phyloP scores from a whole-genome alignment of 768 basidiomycete species.

The Hericium coralloides region DNA sequence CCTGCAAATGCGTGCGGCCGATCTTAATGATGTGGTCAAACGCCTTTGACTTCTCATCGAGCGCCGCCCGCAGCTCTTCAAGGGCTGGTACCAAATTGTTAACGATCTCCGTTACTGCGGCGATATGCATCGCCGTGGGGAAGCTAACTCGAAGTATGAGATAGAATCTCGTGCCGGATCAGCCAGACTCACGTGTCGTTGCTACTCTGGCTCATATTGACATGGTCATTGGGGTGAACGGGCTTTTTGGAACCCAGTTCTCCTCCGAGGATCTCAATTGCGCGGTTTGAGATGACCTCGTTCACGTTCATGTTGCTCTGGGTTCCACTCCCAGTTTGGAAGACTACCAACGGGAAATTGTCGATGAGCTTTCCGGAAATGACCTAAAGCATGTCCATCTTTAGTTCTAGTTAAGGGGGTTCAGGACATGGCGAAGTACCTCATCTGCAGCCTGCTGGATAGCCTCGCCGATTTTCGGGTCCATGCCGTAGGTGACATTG shows the following conservation, averaged over 20 bases:
- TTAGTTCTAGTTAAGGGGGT: not conserved
- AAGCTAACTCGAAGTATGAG: conserved; percentile 47
- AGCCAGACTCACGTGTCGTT: conserved; percentile 73
- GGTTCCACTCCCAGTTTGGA: conserved; percentile 98
- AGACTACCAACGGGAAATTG: conserved; percentile 97
- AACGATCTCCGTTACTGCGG: conserved; percentile 85
- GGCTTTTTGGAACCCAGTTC: conserved; percentile 93
- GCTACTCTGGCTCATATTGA: conserved; percentile 98
- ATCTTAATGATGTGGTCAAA: conserved; percentile 97
- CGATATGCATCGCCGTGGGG: conserved; percentile 98
- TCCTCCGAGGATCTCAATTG: conserved; percentile 94
- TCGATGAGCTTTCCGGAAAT: conserved; percentile 91
- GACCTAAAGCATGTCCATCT: conserved; percentile 43
- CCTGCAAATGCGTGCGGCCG: conserved; percentile 93
- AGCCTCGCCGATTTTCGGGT: conserved; percentile 77
- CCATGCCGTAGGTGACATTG: conserved; percentile 85
- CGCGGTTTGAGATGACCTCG: conserved; percentile 98
- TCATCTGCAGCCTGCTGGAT: conserved; percentile 94
- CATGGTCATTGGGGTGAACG: conserved; percentile 98
- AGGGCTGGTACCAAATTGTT: conserved; percentile 78
- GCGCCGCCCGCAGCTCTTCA: conserved; percentile 70
- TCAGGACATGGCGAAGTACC: conserved; percentile 31
- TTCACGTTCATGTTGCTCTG: conserved; percentile 99
- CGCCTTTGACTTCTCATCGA: conserved; percentile 70
- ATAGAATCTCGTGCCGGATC: too few species aligned